A percentile compares a stretch with the other conserved stretches of the same genome.
Evolutionary conservation across 2,329 filamentous ascomycete genomes (phyloP).

Genomic region (Pestalotiopsis sp.): DNA sequence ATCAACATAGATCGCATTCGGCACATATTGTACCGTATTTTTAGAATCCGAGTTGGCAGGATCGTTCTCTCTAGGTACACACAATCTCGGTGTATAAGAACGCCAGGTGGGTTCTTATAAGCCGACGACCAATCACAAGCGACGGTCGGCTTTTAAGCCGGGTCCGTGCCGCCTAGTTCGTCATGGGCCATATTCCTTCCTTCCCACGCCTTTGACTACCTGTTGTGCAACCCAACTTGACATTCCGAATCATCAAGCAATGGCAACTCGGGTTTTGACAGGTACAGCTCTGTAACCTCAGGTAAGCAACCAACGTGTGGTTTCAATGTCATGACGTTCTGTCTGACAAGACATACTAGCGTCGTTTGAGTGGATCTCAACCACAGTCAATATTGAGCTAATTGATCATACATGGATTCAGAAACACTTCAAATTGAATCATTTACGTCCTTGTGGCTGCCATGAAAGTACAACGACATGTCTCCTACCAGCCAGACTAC

Average conservation of each 20-base stretch:
- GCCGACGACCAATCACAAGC: background rate
- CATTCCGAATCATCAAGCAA: background rate
- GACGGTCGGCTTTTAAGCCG: background rate
- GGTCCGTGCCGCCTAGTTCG: background rate
- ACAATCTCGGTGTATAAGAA: background rate
- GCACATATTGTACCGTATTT: background rate
- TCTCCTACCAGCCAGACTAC: background rate
- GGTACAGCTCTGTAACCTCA: background rate
- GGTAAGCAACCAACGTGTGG: background rate
- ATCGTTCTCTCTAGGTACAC: background rate
- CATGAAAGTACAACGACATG: background rate
- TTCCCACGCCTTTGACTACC: background rate
- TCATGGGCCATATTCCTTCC: background rate
- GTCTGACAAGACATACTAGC: background rate
- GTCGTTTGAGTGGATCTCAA: background rate
- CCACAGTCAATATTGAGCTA: background rate
- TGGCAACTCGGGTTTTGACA: background rate
- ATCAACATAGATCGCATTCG: no score
- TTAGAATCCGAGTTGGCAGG: background rate
- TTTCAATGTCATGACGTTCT: background rate
- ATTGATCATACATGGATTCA: background rate
- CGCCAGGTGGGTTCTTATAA: background rate
- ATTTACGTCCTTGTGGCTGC: background rate
- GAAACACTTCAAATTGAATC: background rate
- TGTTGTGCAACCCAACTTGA: background rate